phyloP scores from a whole-genome alignment of 495 filamentous ascomycete genomes.

The Neurospora sp. region DNA sequence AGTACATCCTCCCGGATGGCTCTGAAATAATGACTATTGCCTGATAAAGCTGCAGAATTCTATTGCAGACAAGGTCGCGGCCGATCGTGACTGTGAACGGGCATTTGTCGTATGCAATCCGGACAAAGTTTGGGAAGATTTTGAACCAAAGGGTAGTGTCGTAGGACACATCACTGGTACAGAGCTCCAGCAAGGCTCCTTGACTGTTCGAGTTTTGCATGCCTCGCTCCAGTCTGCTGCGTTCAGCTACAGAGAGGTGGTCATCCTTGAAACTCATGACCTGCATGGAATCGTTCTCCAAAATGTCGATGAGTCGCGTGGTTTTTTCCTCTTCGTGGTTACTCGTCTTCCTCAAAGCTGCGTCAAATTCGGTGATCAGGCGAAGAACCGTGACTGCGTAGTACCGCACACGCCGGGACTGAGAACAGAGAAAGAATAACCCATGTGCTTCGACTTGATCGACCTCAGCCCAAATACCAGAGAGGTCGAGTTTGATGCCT shows the following conservation, averaged over 20 bases:
- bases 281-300: conserved; percentile 79
- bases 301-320: conserved; percentile 71
- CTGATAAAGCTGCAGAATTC: conserved; percentile 85
- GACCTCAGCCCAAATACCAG: conserved; percentile 78
- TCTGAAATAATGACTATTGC: conserved; percentile 70
- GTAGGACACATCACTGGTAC: conserved; percentile 89
- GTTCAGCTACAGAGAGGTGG: conserved; percentile 80
- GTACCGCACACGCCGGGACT: conserved; percentile 76
- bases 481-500: conserved; percentile 72
- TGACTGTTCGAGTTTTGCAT: conserved; percentile 74
- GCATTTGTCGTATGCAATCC: conserved; percentile 82
- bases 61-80: conserved; percentile 81
- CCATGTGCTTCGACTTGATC: conserved; percentile 97
- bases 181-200: conserved; percentile 84
- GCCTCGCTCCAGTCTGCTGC: conserved; percentile 84
- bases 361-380: conserved; percentile 89
- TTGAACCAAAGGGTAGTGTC: conserved; percentile 96
- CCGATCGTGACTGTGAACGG: conserved; percentile 82
- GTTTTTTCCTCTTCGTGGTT: conserved; percentile 44
- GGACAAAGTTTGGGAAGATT: conserved; percentile 89
- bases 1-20: conserved; percentile 51
- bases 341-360: conserved; percentile 59
- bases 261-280: conserved; percentile 92
- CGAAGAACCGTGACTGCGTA: conserved; percentile 89
- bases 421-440: conserved; percentile 96